Conservation (phyloP, 2,329 filamentous ascomycete species). For the Emergomyces africanus region DNA sequence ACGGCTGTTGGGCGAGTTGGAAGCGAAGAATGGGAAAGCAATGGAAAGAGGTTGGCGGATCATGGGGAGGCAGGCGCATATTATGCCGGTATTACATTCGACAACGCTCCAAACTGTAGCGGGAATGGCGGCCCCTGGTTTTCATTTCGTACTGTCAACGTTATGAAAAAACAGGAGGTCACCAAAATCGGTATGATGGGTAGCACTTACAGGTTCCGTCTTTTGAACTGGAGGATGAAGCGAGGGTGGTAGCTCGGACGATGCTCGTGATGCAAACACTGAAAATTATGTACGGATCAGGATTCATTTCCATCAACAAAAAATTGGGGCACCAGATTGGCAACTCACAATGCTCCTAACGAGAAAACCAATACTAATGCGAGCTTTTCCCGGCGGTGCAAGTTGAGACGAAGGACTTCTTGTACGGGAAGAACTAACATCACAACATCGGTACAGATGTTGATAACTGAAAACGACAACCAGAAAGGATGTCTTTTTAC, state of each 20-base stretch:
- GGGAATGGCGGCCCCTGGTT: conserved; percentile 16
- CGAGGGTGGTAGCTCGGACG: conserved; percentile 20
- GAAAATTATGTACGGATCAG: not conserved
- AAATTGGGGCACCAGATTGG: not conserved
- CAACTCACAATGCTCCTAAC: conserved; percentile 15
- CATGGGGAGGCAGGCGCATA: conserved; percentile 29
- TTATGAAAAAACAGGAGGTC: not conserved
- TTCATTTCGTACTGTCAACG: conserved; percentile 6
- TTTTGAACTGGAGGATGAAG: conserved; percentile 5
- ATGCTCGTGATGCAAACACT: conserved; percentile 14
- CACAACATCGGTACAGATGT: conserved; percentile 16
- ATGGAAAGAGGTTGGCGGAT: conserved; percentile 19
- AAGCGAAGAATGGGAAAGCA: conserved; percentile 11
- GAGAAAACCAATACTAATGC: conserved; percentile 13
- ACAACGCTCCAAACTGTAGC: conserved; percentile 27
- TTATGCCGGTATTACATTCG: conserved; percentile 24
- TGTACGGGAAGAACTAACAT: conserved; percentile 15
- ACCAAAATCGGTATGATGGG: too few relatives aligned
- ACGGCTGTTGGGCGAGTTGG: not conserved
- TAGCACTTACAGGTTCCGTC: conserved; percentile 9
- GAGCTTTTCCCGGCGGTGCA: conserved; percentile 12
- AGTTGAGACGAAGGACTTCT: conserved; percentile 12
- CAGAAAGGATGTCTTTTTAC: conserved; percentile 12
- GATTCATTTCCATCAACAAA: not conserved
- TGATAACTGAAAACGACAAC: conserved; percentile 15